phyloP scores from a whole-genome alignment of 2,329 filamentous ascomycete genomes.

The Claviceps pazoutovae region DNA sequence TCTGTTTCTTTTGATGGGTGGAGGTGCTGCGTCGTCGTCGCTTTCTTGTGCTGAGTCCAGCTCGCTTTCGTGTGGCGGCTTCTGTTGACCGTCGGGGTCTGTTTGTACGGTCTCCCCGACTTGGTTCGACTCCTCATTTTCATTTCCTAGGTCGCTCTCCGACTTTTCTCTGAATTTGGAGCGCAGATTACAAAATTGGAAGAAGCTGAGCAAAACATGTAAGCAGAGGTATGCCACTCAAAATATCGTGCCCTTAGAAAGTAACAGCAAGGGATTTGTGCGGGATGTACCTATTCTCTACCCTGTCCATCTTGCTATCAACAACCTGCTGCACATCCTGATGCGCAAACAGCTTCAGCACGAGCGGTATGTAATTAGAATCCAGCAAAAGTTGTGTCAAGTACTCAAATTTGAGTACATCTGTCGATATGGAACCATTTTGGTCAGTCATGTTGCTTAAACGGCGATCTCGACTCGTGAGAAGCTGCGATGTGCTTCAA shows the following conservation, averaged over 20 bases:
- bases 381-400: constrained; percentile 85
- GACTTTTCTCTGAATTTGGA: constrained; percentile 33
- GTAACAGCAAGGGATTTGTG: no score
- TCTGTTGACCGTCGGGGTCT: constrained; percentile 15
- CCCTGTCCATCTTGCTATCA: constrained; percentile 69
- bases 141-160: constrained; percentile 15
- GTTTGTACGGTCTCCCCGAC: constrained; percentile 14
- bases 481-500: not conserved
- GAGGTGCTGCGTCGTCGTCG: constrained; percentile 62
- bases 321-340: constrained; percentile 87
- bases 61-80: constrained; percentile 3
- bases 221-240: not conserved
- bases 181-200: constrained; percentile 69
- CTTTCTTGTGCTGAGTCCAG: constrained; percentile 12
- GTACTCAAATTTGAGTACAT: constrained; percentile 92
- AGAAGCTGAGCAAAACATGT: constrained; percentile 48
- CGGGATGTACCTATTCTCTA: constrained; percentile 58
- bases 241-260: not conserved
- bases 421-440: constrained; percentile 26
- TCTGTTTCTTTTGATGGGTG: constrained; percentile 57
- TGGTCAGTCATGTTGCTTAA: not conserved
- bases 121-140: constrained; percentile 11
- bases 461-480: not conserved
- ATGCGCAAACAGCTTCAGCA: constrained; percentile 85
- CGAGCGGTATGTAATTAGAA: constrained; percentile 84